Percentiles rank a stretch among this genome's conserved stretches.
Evolutionary conservation across 1,139 yeast genomes (phyloP).

Genomic region (Magnusiomyces starmeri): DNA sequence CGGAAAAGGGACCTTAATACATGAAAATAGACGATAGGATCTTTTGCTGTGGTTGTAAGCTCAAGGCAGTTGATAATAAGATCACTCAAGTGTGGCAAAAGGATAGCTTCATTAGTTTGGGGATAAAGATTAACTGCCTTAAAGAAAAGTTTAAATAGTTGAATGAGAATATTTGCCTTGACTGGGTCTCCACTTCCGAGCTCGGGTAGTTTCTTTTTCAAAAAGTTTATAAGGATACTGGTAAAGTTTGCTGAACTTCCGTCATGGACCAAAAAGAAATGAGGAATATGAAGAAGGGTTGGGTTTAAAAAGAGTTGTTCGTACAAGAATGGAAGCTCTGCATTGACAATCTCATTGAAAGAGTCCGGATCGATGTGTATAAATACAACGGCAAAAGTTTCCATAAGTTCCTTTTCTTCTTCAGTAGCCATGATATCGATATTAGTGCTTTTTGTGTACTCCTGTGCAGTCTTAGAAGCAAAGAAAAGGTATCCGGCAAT

Average conservation of each 20-base stretch:
- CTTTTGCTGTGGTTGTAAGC: slow-evolving; percentile 80
- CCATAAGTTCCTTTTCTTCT: slow-evolving; percentile 94
- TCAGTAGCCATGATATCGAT: slow-evolving; percentile 57
- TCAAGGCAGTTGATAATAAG: slow-evolving; percentile 75
- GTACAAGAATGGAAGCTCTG: slow-evolving; percentile 72
- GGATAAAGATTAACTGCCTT: slow-evolving; percentile 96
- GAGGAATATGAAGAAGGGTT: slow-evolving; percentile 84
- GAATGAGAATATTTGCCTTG: slow-evolving; percentile 71
- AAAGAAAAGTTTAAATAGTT: slow-evolving; percentile 84
- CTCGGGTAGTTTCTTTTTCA: slow-evolving; percentile 64
- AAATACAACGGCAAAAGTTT: slow-evolving; percentile 87
- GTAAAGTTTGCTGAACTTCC: slow-evolving; percentile 89
- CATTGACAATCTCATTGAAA: slow-evolving; percentile 82
- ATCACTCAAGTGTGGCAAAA: slow-evolving; percentile 78
- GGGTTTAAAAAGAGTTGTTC: slow-evolving; percentile 78
- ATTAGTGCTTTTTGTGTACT: slow-evolving; percentile 18
- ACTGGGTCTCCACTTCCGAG: slow-evolving; percentile 76
- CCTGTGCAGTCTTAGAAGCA: slow-evolving; percentile 38
- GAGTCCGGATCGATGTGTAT: slow-evolving; percentile 94
- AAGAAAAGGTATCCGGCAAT: slow-evolving; percentile 75
- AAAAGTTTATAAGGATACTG: slow-evolving; percentile 72
- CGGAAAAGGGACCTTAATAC: slow-evolving; percentile 83
- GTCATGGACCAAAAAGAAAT: slow-evolving; percentile 88
- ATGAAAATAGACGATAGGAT: slow-evolving; percentile 84
- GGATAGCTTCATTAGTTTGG: slow-evolving; percentile 73